A percentile compares a stretch with the other conserved stretches of the same genome.
These are phyloP conservation scores for Penicillium samsonianum DNA, from an alignment of 495 filamentous ascomycete genomes.

Conservation along the genomic window DNA sequence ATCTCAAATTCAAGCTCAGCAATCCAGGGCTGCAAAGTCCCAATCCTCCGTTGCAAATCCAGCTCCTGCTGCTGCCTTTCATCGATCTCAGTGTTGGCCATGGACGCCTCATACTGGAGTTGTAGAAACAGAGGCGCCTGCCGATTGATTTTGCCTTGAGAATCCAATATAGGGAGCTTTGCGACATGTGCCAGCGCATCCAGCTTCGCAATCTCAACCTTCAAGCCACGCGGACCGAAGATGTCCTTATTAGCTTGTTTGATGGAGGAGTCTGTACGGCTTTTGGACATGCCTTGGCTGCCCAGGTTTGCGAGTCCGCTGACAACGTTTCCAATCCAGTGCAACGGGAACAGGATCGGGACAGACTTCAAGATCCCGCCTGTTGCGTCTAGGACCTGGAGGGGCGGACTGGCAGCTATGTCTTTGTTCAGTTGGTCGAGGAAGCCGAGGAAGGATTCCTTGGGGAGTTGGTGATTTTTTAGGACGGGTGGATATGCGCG, in stretches of 20 bases:
- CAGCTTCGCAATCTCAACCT: slow-evolving; percentile 26
- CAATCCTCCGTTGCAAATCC: slow-evolving; percentile 21
- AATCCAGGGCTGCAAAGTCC: slow-evolving; percentile 30
- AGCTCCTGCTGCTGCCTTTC: slow-evolving; percentile 9
- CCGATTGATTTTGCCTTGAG: slow-evolving; percentile 25
- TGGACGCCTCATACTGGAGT: slow-evolving; percentile 13
- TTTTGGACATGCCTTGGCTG: slow-evolving; percentile 29
- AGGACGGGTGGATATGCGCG: slow-evolving; percentile 34
- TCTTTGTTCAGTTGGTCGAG: slow-evolving; percentile 36
- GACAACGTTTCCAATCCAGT: slow-evolving; percentile 29
- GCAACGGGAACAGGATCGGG: slow-evolving; percentile 34
- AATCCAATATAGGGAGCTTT: slow-evolving; percentile 29
- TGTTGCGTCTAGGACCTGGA: slow-evolving; percentile 38
- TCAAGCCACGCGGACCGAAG: slow-evolving; percentile 30
- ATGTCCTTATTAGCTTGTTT: slow-evolving; percentile 32
- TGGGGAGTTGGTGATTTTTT: slow-evolving; percentile 24
- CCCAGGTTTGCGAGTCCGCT: slow-evolving; percentile 30
- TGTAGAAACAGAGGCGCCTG: slow-evolving; percentile 22
- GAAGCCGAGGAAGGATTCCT: slow-evolving; percentile 30
- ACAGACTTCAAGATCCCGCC: slow-evolving; percentile 34
- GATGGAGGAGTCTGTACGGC: slow-evolving; percentile 29
- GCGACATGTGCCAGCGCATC: slow-evolving; percentile 32
- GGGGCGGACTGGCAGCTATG: slow-evolving; percentile 31
- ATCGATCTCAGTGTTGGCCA: no score
- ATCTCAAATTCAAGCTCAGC: slow-evolving; percentile 29